These are phyloP conservation scores for Termitomyces sp. DNA, from an alignment of 768 basidiomycete species.

Conservation along the genomic window DNA sequence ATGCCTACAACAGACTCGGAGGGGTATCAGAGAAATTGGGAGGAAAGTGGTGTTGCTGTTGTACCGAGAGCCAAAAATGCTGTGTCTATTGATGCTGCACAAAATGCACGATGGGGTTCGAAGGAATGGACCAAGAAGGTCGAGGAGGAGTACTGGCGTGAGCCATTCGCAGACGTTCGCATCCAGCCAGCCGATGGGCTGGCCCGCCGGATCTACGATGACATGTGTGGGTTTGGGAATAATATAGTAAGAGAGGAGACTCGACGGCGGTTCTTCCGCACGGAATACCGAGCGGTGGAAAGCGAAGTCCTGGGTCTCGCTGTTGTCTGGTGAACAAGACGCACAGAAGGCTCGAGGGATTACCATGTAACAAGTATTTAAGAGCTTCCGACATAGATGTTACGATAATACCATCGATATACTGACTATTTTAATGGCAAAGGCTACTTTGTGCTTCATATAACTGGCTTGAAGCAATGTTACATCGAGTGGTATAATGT, in stretches of 20 bases:
- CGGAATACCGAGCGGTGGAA: slow-evolving; percentile 80
- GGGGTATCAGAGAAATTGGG: slow-evolving; percentile 61
- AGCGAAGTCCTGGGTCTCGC: slow-evolving; percentile 75
- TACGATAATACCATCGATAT: neutral
- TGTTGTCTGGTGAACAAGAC: slow-evolving; percentile 55
- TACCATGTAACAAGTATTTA: neutral
- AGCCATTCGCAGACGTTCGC: slow-evolving; percentile 5
- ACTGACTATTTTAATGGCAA: neutral
- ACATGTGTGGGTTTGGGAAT: slow-evolving; percentile 27
- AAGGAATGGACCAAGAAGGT: slow-evolving; percentile 79
- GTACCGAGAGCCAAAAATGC: slow-evolving; percentile 8
- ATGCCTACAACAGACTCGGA: slow-evolving; percentile 44
- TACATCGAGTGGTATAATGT: neutral
- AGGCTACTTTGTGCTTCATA: neutral
- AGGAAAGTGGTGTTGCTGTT: slow-evolving; percentile 41
- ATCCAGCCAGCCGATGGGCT: slow-evolving; percentile 27
- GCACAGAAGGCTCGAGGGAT: neutral
- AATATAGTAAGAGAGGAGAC: slow-evolving; percentile 32
- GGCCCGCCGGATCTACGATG: slow-evolving; percentile 23
- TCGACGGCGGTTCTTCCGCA: slow-evolving; percentile 56
- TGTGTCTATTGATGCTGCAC: slow-evolving; percentile 14
- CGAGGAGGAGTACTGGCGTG: slow-evolving; percentile 78
- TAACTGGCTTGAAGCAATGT: neutral
- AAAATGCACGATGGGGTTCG: slow-evolving; percentile 71
- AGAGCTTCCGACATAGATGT: neutral